These are phyloP conservation scores for Sclerotinia trifoliorum DNA, from an alignment of 2,329 filamentous ascomycete species.

Conservation along the genomic window DNA sequence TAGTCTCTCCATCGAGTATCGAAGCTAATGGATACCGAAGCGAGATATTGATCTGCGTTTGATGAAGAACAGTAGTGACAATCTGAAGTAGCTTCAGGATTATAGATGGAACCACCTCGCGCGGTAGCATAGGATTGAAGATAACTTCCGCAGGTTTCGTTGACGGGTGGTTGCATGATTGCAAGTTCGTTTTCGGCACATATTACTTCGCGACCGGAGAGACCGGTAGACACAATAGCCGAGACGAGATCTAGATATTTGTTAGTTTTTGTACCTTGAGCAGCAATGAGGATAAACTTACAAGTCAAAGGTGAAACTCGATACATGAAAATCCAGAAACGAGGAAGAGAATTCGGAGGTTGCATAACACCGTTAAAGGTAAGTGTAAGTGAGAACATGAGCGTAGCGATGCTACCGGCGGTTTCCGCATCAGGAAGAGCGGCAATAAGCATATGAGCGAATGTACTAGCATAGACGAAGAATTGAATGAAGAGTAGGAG, in stretches of 20 bases:
- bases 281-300: constrained; percentile 30
- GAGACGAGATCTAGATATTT: constrained; percentile 60
- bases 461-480: constrained; percentile 80
- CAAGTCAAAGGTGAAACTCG: constrained; percentile 55
- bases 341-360: constrained; percentile 59
- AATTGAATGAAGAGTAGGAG: constrained; percentile 75
- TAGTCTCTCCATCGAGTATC: constrained; percentile 66
- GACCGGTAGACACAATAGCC: constrained; percentile 68
- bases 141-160: constrained; percentile 59
- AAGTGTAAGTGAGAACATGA: constrained; percentile 70
- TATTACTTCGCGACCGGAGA: constrained; percentile 63
- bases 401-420: constrained; percentile 73
- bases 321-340: constrained; percentile 87
- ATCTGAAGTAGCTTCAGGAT: constrained; percentile 47
- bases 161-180: constrained; percentile 58
- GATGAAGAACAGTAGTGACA: constrained; percentile 62
- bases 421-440: constrained; percentile 74
- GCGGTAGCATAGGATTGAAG: constrained; percentile 50
- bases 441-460: constrained; percentile 75
- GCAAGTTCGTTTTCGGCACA: constrained; percentile 72
- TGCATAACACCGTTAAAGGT: constrained; percentile 78
- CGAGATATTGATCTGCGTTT: constrained; percentile 52
- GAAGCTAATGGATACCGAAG: constrained; percentile 52
- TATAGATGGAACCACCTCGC: constrained; percentile 54
- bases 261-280: constrained; percentile 17